These are phyloP conservation scores for Kalanchoe fedtschenkoi DNA, from an alignment of 164 flowering plant genomes.

Conservation along the genomic window DNA sequence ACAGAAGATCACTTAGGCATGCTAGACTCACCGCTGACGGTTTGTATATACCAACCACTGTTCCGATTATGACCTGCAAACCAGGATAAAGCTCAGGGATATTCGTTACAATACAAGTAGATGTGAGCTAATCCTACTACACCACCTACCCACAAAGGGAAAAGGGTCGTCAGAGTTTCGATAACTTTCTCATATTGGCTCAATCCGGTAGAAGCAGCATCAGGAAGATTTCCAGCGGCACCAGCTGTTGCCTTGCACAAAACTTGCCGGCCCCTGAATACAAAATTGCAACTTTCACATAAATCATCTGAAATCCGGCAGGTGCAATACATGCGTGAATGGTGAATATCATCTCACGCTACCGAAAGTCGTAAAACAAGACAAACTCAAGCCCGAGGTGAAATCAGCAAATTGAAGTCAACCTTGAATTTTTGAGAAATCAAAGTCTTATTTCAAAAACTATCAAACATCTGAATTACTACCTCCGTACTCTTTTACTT, in stretches of 20 bases:
- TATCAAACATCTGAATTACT: no score
- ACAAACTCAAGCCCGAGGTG: background rate
- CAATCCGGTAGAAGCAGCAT: constrained; percentile 34
- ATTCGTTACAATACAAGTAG: background rate
- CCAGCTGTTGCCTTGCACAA: constrained; percentile 61
- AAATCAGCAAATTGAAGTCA: no score
- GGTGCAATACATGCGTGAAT: background rate
- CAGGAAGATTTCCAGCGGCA: constrained; percentile 54
- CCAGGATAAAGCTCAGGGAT: background rate
- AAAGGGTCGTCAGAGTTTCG: constrained; percentile 84
- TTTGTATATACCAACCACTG: constrained; percentile 80
- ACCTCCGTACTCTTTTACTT: no score
- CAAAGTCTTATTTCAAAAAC: no score
- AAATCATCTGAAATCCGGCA: background rate
- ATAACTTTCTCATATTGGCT: constrained; percentile 66
- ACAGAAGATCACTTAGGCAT: background rate
- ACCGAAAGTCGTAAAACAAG: background rate
- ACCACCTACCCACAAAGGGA: constrained; percentile 83
- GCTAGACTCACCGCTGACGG: constrained; percentile 61
- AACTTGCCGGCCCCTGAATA: constrained; percentile 28
- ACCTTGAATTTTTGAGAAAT: no score
- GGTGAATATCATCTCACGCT: no score
- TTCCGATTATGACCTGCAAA: constrained; percentile 80
- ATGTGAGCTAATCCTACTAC: constrained; percentile 2
- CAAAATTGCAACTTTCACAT: constrained; percentile 4